Evolutionary conservation across 495 filamentous ascomycete genomes (phyloP).

Genomic region (Daldinia vernicosa): DNA sequence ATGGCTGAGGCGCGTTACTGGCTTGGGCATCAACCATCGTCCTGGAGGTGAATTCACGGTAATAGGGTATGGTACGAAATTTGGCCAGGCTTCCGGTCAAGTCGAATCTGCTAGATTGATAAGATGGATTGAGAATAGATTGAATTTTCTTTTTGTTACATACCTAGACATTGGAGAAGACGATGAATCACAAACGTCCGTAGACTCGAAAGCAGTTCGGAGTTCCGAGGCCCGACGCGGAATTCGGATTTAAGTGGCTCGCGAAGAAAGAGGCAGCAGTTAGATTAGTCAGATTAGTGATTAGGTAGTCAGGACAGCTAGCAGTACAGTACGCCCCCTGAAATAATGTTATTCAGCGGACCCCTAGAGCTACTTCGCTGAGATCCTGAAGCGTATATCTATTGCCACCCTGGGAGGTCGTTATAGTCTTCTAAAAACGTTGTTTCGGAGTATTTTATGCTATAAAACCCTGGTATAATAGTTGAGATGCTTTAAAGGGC

Average conservation of each 20-base stretch:
- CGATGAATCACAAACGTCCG: conserved; percentile 1
- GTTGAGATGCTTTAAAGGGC: no score
- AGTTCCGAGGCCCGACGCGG: conserved; percentile 26
- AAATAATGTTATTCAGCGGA: no score
- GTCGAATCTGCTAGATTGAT: conserved; percentile 34
- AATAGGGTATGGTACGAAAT: conserved; percentile 24
- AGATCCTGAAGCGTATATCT: no score
- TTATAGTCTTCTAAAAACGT: no score
- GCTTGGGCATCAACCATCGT: conserved; percentile 31
- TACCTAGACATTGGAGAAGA: conserved; percentile 31
- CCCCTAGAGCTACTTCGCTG: no score
- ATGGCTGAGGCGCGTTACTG: conserved; percentile 15
- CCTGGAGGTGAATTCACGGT: conserved; percentile 18
- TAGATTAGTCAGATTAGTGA: neutral
- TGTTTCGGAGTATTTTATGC: no score
- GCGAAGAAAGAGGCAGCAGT: neutral
- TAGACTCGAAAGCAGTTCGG: conserved; percentile 16
- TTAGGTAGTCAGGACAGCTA: no score
- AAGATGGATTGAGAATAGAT: conserved; percentile 21
- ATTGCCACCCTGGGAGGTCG: no score
- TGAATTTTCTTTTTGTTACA: conserved; percentile 7
- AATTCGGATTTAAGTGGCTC: conserved; percentile 8
- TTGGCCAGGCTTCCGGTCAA: conserved; percentile 19
- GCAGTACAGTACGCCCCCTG: no score
- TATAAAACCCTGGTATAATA: no score